phyloP scores from a whole-genome alignment of 1,284 basidiomycete species.

The Leccinum fallax region DNA sequence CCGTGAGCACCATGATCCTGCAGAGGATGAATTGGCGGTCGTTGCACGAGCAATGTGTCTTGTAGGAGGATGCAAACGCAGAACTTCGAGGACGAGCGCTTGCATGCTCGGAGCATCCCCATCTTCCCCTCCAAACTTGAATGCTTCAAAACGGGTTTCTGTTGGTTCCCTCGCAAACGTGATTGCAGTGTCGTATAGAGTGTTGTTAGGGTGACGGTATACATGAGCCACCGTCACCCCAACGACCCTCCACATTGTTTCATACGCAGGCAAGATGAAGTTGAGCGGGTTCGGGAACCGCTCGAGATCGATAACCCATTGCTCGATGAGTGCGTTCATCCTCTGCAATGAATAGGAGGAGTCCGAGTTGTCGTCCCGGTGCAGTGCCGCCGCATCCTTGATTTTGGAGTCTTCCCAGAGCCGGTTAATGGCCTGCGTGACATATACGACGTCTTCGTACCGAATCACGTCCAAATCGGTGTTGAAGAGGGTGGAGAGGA shows the following conservation, averaged over 20 bases:
- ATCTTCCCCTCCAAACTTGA: constrained; percentile 10
- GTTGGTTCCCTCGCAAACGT: constrained; percentile 40
- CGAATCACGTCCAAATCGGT: constrained; percentile 37
- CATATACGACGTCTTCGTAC: constrained; percentile 38
- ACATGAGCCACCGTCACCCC: constrained; percentile 43
- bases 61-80: constrained; percentile 58
- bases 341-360: constrained; percentile 17
- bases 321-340: constrained; percentile 35
- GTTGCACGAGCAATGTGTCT: constrained; percentile 45
- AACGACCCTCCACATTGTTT: constrained; percentile 63
- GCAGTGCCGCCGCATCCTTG: constrained; percentile 15
- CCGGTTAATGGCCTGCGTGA: constrained; percentile 43
- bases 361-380: constrained; percentile 7
- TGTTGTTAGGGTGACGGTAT: constrained; percentile 29
- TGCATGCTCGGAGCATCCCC: constrained; percentile 39
- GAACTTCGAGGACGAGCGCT: constrained; percentile 47
- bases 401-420: constrained; percentile 41
- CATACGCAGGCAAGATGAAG: constrained; percentile 58
- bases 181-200: constrained; percentile 30
- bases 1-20: background rate
- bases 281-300: constrained; percentile 49
- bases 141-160: constrained; percentile 33
- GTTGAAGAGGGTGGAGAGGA: constrained; percentile 45
- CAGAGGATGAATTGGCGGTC: background rate
- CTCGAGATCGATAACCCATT: constrained; percentile 40